Evolutionary conservation across 2,329 filamentous ascomycete genomes (phyloP), one percentile per base, ranked within the genome.

Genomic region (Diplodia scrobiculata): DNA sequence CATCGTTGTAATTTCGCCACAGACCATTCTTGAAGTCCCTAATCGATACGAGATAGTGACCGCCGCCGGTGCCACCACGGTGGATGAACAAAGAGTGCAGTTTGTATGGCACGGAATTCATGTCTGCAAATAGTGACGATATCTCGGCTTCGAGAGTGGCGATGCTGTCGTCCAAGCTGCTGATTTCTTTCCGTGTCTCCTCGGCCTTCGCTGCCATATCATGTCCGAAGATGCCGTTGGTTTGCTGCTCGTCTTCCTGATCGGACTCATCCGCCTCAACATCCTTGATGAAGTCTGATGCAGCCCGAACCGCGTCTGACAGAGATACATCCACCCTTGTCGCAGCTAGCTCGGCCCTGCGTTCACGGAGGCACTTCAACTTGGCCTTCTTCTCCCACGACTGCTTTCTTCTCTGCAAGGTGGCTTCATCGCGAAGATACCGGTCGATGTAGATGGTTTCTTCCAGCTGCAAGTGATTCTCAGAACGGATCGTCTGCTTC

Each of bases 1-100:
- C 89, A 73, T 99, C 95, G 75, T 99, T 99, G 82, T 97, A 99
- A 73, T 91, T 92, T 66, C 92, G 89, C 93, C 95, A 99, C 21
- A 93, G 82, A 41, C 87, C 80, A 54, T 87, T 85, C 69, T 89
- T 85, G 76, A 96, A 96, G 79, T 98, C 95, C 73, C 88, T 91
- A 69, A 99, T 96, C 84, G 93, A 97, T 52, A 97, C 92, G 89
- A 92, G 97, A 79, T 98, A 99, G 77, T 99, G 95, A 0, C 95
- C 95, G 34, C 84, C 84, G 14, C 73, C 72, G 1, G 76, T 72
- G 9, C 83, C 82, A 36, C 91, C 91, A 21, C 90, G 88, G 75
- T 99, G 95, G 72, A 97, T 94, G 73, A 99, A 96, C 36, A 97
- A 90, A 0, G 94, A 91, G 71, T 97, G 93, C 4, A 99, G 85